phyloP scores from a whole-genome alignment of 1,284 basidiomycete species.

The Ceraceosorus guamensis region DNA sequence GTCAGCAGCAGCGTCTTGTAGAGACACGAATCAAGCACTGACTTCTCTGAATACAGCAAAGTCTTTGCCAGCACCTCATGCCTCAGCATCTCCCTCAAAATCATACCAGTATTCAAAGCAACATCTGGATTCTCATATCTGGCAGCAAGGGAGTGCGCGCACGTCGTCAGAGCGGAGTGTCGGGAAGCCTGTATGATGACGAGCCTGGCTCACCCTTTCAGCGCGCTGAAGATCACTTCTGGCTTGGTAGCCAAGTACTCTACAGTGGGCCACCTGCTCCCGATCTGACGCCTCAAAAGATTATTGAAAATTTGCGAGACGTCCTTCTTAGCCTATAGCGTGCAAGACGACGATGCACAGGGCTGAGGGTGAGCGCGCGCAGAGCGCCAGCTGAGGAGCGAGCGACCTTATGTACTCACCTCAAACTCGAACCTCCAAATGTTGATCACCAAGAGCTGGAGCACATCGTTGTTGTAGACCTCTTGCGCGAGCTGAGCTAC shows the following conservation, averaged over 20 bases:
- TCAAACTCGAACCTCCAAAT: conserved; percentile 90
- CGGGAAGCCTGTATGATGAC: not conserved
- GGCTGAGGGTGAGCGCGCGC: too few species aligned
- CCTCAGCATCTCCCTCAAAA: conserved; percentile 90
- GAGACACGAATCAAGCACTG: not conserved
- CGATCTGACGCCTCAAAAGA: conserved; percentile 88
- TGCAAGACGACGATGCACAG: too few species aligned
- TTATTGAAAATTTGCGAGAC: conserved; percentile 95
- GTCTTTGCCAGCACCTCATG: conserved; percentile 87
- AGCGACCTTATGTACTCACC: conserved; percentile 54
- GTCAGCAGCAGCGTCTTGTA: not conserved
- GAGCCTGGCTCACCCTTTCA: conserved; percentile 58
- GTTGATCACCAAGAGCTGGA: conserved; percentile 71
- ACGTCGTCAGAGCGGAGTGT: not conserved
- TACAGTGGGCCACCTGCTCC: conserved; percentile 83
- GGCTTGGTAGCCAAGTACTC: conserved; percentile 80
- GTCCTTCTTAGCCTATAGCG: conserved; percentile 64
- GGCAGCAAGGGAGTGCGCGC: not conserved
- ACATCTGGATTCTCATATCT: conserved; percentile 87
- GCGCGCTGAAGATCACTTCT: conserved; percentile 78
- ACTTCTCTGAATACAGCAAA: conserved; percentile 75
- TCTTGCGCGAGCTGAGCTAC: conserved; percentile 78
- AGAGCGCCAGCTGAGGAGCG: too few species aligned
- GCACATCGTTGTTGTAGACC: conserved; percentile 81
- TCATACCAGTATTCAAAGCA: conserved; percentile 95